These are phyloP conservation scores for Hygrophila difformis DNA, from an alignment of 257 asterid species.

Conservation along the genomic window DNA sequence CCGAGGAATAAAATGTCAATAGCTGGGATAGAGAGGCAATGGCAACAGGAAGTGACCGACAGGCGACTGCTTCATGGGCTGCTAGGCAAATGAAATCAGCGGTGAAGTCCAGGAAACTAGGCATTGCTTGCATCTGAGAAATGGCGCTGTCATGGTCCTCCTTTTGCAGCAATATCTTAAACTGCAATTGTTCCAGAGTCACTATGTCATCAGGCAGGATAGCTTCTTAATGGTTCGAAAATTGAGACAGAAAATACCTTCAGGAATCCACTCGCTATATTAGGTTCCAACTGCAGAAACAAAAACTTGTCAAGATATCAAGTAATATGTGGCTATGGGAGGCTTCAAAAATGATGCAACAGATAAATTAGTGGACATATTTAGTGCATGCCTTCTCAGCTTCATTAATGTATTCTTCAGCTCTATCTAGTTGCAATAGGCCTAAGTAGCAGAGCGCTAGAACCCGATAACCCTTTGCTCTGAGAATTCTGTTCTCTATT, in stretches of 20 bases:
- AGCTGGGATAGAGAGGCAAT: conserved; percentile 67
- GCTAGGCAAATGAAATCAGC: conserved; percentile 81
- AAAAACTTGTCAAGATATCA: conserved; percentile 18
- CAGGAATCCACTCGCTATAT: conserved; percentile 73
- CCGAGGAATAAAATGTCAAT: conserved; percentile 50
- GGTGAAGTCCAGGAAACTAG: conserved; percentile 86
- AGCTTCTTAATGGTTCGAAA: not conserved
- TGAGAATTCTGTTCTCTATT: conserved; percentile 63
- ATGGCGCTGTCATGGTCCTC: conserved; percentile 52
- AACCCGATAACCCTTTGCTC: conserved; percentile 88
- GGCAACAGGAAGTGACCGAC: conserved; percentile 66
- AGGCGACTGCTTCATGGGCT: conserved; percentile 91
- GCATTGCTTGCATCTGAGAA: conserved; percentile 85
- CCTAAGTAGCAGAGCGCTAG: conserved; percentile 85
- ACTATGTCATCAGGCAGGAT: not conserved
- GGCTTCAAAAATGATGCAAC: conserved; percentile 6
- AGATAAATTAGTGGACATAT: conserved; percentile 12
- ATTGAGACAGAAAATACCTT: conserved; percentile 47
- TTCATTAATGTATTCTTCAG: conserved; percentile 91
- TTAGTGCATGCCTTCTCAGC: conserved; percentile 69
- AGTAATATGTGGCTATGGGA: conserved; percentile 10
- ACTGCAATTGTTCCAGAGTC: conserved; percentile 43
- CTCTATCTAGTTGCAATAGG: conserved; percentile 80
- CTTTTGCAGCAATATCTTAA: conserved; percentile 76
- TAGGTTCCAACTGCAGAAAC: conserved; percentile 88